These are phyloP conservation scores for Flaveria sonorensis DNA, from an alignment of 129 eudicot species.

Conservation along the genomic window DNA sequence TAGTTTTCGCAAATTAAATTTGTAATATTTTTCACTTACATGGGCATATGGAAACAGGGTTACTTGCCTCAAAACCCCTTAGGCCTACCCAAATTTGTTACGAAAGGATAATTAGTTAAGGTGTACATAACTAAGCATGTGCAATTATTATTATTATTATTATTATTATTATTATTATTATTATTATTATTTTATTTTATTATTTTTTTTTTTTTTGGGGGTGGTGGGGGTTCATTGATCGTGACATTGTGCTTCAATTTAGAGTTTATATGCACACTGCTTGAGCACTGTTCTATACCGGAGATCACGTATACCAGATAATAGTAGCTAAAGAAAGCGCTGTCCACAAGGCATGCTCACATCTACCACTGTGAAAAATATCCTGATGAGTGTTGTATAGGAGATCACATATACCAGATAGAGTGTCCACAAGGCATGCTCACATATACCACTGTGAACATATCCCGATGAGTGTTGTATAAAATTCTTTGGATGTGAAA, in stretches of 20 bases:
- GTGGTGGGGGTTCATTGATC: not conserved
- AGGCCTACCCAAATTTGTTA: not conserved
- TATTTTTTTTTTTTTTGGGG: no score
- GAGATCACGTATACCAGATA: not conserved
- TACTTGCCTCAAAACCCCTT: not conserved
- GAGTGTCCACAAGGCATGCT: not conserved
- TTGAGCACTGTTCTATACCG: not conserved
- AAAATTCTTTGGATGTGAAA: not conserved
- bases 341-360: not conserved
- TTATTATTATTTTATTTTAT: not conserved
- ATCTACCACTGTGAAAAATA: not conserved
- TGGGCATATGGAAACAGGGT: not conserved
- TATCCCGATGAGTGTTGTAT: not conserved
- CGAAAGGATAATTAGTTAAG: not conserved
- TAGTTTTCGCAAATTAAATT: not conserved
- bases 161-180: no score
- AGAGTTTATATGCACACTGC: conserved; percentile 6
- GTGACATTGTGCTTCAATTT: not conserved
- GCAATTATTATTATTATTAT: not conserved
- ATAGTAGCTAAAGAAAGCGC: not conserved
- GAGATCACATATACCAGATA: not conserved
- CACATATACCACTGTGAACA: not conserved
- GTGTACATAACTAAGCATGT: not conserved
- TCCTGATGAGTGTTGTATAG: not conserved
- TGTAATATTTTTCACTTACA: not conserved